These are phyloP conservation scores for Pelargonium myrrhifolium DNA, from an alignment of 441 rosid genomes.

Conservation along the genomic window DNA sequence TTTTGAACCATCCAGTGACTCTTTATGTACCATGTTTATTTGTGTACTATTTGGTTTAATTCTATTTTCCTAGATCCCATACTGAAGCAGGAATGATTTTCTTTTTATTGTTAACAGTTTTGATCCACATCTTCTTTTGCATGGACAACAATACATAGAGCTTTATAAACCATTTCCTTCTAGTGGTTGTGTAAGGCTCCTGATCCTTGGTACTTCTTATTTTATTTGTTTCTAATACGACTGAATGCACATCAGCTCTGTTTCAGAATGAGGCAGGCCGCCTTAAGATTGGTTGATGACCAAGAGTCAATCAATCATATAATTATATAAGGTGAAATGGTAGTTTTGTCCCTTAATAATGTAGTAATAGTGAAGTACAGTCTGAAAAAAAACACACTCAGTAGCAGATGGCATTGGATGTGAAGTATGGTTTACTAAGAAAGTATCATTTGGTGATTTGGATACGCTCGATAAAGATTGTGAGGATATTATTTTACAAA, in stretches of 20 bases:
- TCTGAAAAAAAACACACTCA: neutral
- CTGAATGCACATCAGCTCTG: neutral
- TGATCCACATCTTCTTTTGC: slow-evolving; percentile 73
- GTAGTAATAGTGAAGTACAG: neutral
- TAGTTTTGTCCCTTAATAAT: neutral
- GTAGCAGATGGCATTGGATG: neutral
- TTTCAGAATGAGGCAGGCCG: neutral
- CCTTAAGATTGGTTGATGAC: neutral
- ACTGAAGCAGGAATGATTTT: neutral
- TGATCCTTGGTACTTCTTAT: slow-evolving; percentile 5
- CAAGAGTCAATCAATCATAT: neutral
- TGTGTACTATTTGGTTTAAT: neutral
- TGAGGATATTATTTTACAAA: neutral
- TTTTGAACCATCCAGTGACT: neutral
- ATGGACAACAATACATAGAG: slow-evolving; percentile 87
- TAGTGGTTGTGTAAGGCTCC: slow-evolving; percentile 50
- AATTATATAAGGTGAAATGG: neutral
- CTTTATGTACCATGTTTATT: neutral
- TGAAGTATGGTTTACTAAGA: neutral
- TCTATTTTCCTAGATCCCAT: neutral
- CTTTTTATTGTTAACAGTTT: slow-evolving; percentile 32
- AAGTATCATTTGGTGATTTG: neutral
- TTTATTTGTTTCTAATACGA: neutral
- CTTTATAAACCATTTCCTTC: slow-evolving; percentile 70
- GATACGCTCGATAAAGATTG: neutral